phyloP scores from a whole-genome alignment of 106 monocot species.

The Amphibolis antarctica region DNA sequence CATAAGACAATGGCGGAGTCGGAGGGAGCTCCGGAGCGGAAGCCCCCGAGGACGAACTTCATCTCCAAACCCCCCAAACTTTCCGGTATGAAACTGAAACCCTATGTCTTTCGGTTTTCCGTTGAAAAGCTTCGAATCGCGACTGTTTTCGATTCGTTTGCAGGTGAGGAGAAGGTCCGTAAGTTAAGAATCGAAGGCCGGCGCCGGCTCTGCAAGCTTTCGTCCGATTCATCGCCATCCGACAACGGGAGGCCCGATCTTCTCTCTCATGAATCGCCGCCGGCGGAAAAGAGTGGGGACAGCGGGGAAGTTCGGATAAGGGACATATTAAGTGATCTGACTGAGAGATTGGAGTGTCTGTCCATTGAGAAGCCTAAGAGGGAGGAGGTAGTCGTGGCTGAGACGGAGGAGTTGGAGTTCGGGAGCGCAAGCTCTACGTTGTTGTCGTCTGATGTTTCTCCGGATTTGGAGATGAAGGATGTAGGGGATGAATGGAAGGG shows the following conservation, averaged over 20 bases:
- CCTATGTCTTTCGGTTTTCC: slow-evolving; percentile 4
- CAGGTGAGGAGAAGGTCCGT: slow-evolving; percentile 11
- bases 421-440: slow-evolving; percentile 40
- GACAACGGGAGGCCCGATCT: background rate
- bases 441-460: slow-evolving; percentile 16
- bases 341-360: slow-evolving; percentile 47
- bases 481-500: background rate
- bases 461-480: slow-evolving; percentile 4
- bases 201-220: slow-evolving; percentile 86
- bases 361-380: slow-evolving; percentile 52
- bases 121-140: background rate
- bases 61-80: slow-evolving; percentile 21
- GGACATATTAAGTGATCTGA: slow-evolving; percentile 69
- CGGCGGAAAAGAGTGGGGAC: background rate
- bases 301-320: slow-evolving; percentile 28
- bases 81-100: slow-evolving; percentile 1
- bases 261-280: slow-evolving; percentile 21
- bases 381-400: background rate
- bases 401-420: slow-evolving; percentile 19
- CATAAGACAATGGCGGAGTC: background rate
- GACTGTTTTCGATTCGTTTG: background rate
- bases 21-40: slow-evolving; percentile 3
- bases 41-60: slow-evolving; percentile 52
- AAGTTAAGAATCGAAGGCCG: slow-evolving; percentile 72
- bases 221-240: slow-evolving; percentile 6